Base-by-base conservation (phyloP, 345 rosid species). In the Lagerstroemia speciosa region DNA sequence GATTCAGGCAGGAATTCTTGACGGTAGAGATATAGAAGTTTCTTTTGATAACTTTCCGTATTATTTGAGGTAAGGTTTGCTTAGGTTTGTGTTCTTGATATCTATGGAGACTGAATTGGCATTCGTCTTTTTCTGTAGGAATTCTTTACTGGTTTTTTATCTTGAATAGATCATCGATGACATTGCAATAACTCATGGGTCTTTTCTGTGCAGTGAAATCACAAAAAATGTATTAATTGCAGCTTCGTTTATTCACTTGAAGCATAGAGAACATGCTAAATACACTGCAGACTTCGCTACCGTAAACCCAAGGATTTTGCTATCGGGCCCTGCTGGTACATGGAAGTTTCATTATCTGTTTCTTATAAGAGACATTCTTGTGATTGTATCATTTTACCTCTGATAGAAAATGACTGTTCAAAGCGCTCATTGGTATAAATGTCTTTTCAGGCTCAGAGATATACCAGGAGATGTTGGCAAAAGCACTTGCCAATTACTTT, bases 261-360 rank as follows among this genome's bases (percentile, higher is more conserved):
- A 82, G 89, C 91, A 84, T 70, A 85, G 83, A 80, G 89, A 83
- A 71, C 81, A 84, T 80, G 93, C 73, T 5, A 86, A 88, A 68
- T 92, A 83, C 79, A 83, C 95, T 40, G 83, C 90, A 62, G 86
- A 88, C 12, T 85, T 92, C 66, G 74, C 85, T 38, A 82, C 90
- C 62, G 82, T 92, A 62, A 83, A 85, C 74, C 98, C 98, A 29
- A 84, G 93, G 69, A 90, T 92, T 74, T 81, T 92, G 85, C 91
- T 92, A 34, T 92, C 98, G 72, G 95, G 98, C 63, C 98, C 98
- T 31, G 89, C 95, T 77, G 98, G 98, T 92, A 33, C 33, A 88
- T 73, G 68, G 26, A 46, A 69, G 19, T 33, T 38, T 16, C 62
- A 22, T 46, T 65, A 64, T 64, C 33, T 31, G 50, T 66, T 48